Conservation (phyloP, 2,329 filamentous ascomycete species). For the Verticillium dahliae region DNA sequence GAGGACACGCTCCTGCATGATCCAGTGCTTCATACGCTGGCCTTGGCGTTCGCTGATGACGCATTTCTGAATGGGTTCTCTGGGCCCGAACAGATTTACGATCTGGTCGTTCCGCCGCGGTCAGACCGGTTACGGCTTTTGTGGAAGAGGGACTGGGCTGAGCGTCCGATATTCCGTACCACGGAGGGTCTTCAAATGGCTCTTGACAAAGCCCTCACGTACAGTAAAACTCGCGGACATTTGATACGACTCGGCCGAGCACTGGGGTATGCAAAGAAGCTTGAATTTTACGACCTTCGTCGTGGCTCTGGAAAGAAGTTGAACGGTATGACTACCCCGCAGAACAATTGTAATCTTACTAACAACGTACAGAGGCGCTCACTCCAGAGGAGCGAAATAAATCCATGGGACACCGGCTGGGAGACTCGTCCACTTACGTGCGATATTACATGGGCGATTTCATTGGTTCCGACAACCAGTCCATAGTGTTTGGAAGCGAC, state of each 20-base stretch:
- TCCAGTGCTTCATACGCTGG: constrained; percentile 13
- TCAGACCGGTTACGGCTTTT: constrained; percentile 13
- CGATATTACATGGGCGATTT: constrained; percentile 8
- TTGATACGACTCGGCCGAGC: constrained; percentile 24
- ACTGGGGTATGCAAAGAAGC: constrained; percentile 13
- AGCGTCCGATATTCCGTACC: constrained; percentile 16
- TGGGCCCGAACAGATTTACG: constrained; percentile 15
- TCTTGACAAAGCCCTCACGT: constrained; percentile 22
- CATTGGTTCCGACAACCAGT: constrained; percentile 4
- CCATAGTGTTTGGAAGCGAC: constrained; percentile 7
- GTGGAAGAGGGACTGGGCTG: constrained; percentile 14
- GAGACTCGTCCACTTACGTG: constrained; percentile 8
- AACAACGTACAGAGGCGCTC: constrained; percentile 8
- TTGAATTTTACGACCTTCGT: constrained; percentile 17
- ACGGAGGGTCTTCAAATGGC: constrained; percentile 13
- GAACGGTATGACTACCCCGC: constrained; percentile 13
- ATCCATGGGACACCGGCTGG: constrained; percentile 6
- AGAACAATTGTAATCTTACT: not conserved
- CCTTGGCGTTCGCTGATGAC: constrained; percentile 16
- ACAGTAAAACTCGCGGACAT: constrained; percentile 27
- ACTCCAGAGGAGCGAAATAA: constrained; percentile 10
- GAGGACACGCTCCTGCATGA: constrained; percentile 13
- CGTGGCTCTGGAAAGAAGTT: constrained; percentile 16
- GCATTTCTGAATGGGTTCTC: constrained; percentile 16
- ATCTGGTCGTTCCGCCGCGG: constrained; percentile 12